Percentiles rank a stretch among this genome's conserved stretches.
Evolutionary conservation across 2,329 filamentous ascomycete genomes (phyloP).

Genomic region (Fusarium papillatum): DNA sequence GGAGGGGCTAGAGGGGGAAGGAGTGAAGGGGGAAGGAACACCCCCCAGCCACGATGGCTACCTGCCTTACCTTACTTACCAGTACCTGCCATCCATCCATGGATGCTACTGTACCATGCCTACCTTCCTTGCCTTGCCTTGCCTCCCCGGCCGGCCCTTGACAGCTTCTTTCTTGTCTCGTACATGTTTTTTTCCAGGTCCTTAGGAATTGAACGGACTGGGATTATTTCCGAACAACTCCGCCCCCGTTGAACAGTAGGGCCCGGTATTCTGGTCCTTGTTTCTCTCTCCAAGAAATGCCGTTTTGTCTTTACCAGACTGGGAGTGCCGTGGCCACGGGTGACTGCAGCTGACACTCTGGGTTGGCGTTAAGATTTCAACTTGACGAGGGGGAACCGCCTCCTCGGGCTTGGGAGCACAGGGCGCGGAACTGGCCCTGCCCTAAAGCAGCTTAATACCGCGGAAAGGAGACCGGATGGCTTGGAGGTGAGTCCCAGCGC

Average conservation of each 20-base stretch:
- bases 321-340: constrained; percentile 34
- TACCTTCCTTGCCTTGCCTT: constrained; percentile 2
- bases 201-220: constrained; percentile 20
- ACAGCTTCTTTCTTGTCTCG: neutral
- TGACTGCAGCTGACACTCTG: constrained; percentile 26
- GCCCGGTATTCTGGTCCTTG: constrained; percentile 38
- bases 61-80: neutral
- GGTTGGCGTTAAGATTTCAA: constrained; percentile 28
- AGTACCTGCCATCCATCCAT: constrained; percentile 3
- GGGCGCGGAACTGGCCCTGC: constrained; percentile 20
- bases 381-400: constrained; percentile 30
- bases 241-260: constrained; percentile 34
- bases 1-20: constrained; percentile 31
- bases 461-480: constrained; percentile 35
- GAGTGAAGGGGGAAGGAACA: constrained; percentile 39
- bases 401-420: constrained; percentile 24
- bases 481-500: constrained; percentile 21
- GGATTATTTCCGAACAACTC: constrained; percentile 34
- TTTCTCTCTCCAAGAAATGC: constrained; percentile 35
- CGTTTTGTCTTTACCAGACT: constrained; percentile 33
- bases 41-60: constrained; percentile 23
- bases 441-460: constrained; percentile 39
- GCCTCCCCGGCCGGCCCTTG: neutral
- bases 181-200: constrained; percentile 12
- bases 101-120: constrained; percentile 2